phyloP scores from a whole-genome alignment of 2,329 filamentous ascomycete species.

The Penicillium digitatum region DNA sequence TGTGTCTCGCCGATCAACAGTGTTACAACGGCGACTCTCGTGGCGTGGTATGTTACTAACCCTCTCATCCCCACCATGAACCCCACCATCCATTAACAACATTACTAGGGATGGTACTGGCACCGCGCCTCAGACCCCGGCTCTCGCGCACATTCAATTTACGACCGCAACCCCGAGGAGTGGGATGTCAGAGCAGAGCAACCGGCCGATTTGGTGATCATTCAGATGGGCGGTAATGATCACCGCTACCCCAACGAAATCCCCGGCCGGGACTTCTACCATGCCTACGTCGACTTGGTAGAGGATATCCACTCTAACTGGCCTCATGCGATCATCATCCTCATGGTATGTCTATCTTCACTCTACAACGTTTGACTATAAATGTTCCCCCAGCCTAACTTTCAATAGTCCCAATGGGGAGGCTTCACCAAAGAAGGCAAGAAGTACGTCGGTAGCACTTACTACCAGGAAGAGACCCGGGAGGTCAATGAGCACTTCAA shows the following conservation, averaged over 20 bases:
- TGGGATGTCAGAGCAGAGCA: slow-evolving; percentile 26
- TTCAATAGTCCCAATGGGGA: slow-evolving; percentile 50
- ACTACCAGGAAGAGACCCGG: slow-evolving; percentile 51
- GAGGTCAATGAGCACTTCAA: slow-evolving; percentile 53
- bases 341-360: slow-evolving; percentile 29
- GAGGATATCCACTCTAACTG: slow-evolving; percentile 40
- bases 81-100: slow-evolving; percentile 3
- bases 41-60: slow-evolving; percentile 38
- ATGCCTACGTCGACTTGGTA: slow-evolving; percentile 43
- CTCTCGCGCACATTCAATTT: slow-evolving; percentile 45
- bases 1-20: slow-evolving; percentile 53
- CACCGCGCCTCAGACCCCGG: slow-evolving; percentile 55
- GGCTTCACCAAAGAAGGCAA: slow-evolving; percentile 52
- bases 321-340: slow-evolving; percentile 42
- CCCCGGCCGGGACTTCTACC: slow-evolving; percentile 35
- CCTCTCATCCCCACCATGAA: too few relatives aligned
- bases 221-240: slow-evolving; percentile 49
- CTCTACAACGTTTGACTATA: neutral
- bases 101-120: slow-evolving; percentile 50
- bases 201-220: slow-evolving; percentile 42
- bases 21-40: slow-evolving; percentile 54
- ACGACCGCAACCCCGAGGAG: slow-evolving; percentile 34
- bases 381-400: slow-evolving; percentile 1
- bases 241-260: slow-evolving; percentile 44
- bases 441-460: slow-evolving; percentile 47